These are phyloP conservation scores for Iris pallida DNA, from an alignment of 116 monocot species.

Conservation along the genomic window DNA sequence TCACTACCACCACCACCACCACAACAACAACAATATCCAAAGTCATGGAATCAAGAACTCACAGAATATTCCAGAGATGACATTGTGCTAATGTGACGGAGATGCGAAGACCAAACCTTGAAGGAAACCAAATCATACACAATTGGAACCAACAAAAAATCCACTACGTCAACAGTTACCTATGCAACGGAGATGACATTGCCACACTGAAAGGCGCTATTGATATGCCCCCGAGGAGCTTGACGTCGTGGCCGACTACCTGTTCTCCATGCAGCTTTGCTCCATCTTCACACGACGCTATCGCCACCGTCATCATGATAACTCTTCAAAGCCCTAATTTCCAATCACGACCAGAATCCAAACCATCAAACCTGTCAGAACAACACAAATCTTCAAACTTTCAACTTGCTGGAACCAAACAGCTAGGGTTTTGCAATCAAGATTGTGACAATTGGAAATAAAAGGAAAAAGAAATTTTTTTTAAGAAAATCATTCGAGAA, in stretches of 20 bases:
- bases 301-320: constrained; percentile 21
- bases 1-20: too few species aligned
- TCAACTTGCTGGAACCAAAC: background rate
- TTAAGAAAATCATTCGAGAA: background rate
- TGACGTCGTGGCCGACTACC: constrained; percentile 38
- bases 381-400: background rate
- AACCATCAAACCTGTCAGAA: constrained; percentile 2
- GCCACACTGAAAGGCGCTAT: constrained; percentile 33
- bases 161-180: constrained; percentile 13
- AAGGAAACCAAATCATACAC: too few species aligned
- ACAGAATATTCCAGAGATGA: too few species aligned
- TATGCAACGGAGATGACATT: constrained; percentile 29
- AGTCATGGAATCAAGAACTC: too few species aligned
- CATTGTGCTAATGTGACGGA: too few species aligned
- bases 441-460: background rate
- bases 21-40: too few species aligned
- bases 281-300: constrained; percentile 38
- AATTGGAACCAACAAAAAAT: too few species aligned
- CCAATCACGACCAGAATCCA: constrained; percentile 10
- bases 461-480: too few species aligned
- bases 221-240: constrained; percentile 53
- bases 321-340: too few species aligned
- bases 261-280: constrained; percentile 55
- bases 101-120: too few species aligned
- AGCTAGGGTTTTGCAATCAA: constrained; percentile 20